Percentiles rank a stretch among this genome's conserved stretches.
Conservation (phyloP, 2,329 filamentous ascomycete species). For the Delphinella strobiligena region DNA sequence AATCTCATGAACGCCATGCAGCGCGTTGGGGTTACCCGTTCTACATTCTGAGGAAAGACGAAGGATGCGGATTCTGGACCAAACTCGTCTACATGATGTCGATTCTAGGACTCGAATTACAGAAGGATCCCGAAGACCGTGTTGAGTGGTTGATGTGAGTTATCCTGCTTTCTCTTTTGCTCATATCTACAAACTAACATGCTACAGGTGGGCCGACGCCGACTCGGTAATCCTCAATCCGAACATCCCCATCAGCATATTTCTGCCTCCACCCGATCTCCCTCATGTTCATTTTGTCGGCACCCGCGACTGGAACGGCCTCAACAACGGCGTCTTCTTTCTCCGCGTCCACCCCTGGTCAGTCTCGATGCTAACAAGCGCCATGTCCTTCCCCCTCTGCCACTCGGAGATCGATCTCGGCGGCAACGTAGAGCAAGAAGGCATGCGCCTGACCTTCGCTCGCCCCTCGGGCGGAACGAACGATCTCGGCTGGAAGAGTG, state of each 20-base stretch:
- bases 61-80: slow-evolving; percentile 32
- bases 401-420: slow-evolving; percentile 21
- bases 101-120: slow-evolving; percentile 25
- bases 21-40: slow-evolving; percentile 29
- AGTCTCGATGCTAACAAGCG: slow-evolving; percentile 26
- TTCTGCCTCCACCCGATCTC: slow-evolving; percentile 25
- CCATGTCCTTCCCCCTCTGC: slow-evolving; percentile 28
- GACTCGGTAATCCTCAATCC: slow-evolving; percentile 32
- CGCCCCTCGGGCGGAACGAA: background rate
- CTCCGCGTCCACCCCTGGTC: slow-evolving; percentile 28
- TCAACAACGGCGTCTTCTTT: slow-evolving; percentile 32
- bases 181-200: background rate
- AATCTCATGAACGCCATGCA: slow-evolving; percentile 29
- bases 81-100: slow-evolving; percentile 32
- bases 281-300: slow-evolving; percentile 25
- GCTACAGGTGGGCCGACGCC: slow-evolving; percentile 25
- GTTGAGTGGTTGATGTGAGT: slow-evolving; percentile 27
- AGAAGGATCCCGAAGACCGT: slow-evolving; percentile 25
- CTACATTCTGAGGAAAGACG: slow-evolving; percentile 26
- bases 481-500: slow-evolving; percentile 6
- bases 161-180: background rate
- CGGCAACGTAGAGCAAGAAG: slow-evolving; percentile 27
- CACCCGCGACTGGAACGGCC: slow-evolving; percentile 27
- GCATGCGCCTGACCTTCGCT: slow-evolving; percentile 18
- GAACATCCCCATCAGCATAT: slow-evolving; percentile 27